phyloP scores from a whole-genome alignment of 345 rosid species.

The Euclidium syriacum region DNA sequence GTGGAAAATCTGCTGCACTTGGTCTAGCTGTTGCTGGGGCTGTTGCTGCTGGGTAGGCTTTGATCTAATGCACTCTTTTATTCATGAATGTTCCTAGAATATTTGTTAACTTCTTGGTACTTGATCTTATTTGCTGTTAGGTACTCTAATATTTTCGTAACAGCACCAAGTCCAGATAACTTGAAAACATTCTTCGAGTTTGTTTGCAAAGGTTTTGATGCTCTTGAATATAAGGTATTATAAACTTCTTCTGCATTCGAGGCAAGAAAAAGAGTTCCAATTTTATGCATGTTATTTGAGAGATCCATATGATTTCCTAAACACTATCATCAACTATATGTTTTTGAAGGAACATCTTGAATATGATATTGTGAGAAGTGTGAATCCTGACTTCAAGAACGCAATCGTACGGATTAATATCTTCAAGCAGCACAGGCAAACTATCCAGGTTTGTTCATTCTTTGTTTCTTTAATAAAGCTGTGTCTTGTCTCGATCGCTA shows the following conservation, averaged over 20 bases:
- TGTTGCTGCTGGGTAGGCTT: slow-evolving; percentile 81
- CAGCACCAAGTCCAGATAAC: slow-evolving; percentile 96
- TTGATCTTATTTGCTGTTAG: slow-evolving; percentile 30
- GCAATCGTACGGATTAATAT: slow-evolving; percentile 80
- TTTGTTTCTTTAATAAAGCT: slow-evolving; percentile 49
- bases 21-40: slow-evolving; percentile 93
- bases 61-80: background rate
- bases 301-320: slow-evolving; percentile 1
- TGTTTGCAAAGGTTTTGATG: slow-evolving; percentile 79
- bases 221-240: slow-evolving; percentile 79
- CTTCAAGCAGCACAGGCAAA: slow-evolving; percentile 89
- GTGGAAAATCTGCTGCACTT: slow-evolving; percentile 97
- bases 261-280: background rate
- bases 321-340: background rate
- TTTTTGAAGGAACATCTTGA: slow-evolving; percentile 73
- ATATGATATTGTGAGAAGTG: slow-evolving; percentile 82
- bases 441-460: slow-evolving; percentile 82
- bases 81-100: background rate
- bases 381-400: slow-evolving; percentile 68
- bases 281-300: background rate
- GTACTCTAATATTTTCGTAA: slow-evolving; percentile 87
- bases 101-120: slow-evolving; percentile 13
- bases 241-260: background rate
- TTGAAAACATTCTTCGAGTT: slow-evolving; percentile 80
- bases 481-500: background rate